Evolutionary conservation across 2,329 filamentous ascomycete species (phyloP).

Genomic region (Coniella lustricola): DNA sequence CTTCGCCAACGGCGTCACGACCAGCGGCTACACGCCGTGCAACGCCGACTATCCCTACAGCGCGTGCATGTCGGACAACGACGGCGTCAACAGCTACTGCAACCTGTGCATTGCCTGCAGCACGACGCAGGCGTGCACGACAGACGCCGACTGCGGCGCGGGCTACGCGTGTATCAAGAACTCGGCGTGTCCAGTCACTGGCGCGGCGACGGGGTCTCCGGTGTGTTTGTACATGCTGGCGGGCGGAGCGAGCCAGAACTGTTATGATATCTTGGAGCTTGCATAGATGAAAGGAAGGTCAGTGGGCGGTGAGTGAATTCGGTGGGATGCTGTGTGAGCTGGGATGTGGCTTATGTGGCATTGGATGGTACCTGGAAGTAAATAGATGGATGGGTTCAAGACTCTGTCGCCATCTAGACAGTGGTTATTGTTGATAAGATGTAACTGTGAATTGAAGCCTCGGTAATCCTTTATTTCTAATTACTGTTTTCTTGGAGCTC

Average conservation of each 20-base stretch:
- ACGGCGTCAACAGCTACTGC: conserved; percentile 10
- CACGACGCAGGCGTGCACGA: conserved; percentile 3
- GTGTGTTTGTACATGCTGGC: conserved; percentile 15
- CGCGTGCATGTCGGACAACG: conserved; percentile 10
- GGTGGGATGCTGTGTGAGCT: no score
- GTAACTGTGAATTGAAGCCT: no score
- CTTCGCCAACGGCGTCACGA: conserved; percentile 5
- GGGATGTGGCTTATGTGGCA: no score
- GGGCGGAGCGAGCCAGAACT: conserved; percentile 4
- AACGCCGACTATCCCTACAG: conserved; percentile 8
- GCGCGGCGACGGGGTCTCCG: conserved; percentile 4
- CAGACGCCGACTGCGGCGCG: conserved; percentile 10
- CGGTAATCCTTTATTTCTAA: no score
- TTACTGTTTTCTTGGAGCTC: no score
- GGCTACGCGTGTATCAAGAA: conserved; percentile 12
- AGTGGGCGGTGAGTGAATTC: no score
- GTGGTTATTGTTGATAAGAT: no score
- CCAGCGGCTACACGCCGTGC: conserved; percentile 11
- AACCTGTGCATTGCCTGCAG: conserved; percentile 11
- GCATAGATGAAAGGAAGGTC: neutral
- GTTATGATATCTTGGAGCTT: conserved; percentile 2
- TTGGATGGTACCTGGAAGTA: no score
- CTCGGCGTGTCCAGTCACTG: conserved; percentile 9
- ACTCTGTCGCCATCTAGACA: no score
- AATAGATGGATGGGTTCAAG: no score